Evolutionary conservation across 2,329 filamentous ascomycete species (phyloP), one percentile per base, ranked within the genome.

Genomic region (Ilyonectria destructans): DNA sequence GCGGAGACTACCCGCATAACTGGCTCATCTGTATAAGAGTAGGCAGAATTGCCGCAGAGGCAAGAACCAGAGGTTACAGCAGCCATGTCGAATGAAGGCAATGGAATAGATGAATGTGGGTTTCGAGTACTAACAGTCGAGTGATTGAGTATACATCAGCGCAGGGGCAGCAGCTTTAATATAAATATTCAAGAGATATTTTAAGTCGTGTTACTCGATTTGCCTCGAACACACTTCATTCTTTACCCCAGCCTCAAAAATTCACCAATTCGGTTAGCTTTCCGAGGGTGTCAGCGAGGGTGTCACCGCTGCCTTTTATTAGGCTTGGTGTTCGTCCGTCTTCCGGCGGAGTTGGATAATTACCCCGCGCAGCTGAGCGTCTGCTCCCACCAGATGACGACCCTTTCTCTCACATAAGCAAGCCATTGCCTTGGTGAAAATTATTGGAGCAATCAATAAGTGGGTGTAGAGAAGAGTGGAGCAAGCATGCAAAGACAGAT

Each of bases 11-110:
- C 60, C 60, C 29, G 55, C 29, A 51, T 45, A 35, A 31, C 55
- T 10, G 65, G 65, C 40, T 67, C 65, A n/a, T 56, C 60, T 1
- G 55, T 64, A 17, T 64, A 67, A 2, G 65, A 59, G 48, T 64
- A 67, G 43, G 65, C 13, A 21, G 51, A 64, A 23, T 26, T 52
- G 31, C 60, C 65, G 7, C 65, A 67, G 3, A 67, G 37, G 33
- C 65, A 67, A 31, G 26, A 46, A 9, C 65, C 65, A n/a, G 65
- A 49, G 19, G 12, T 64, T 10, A 13, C 48, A n/a, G 60, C 6
- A n/a, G 60, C 55, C 65, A 67, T 67, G 15, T 12, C 15, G 9
- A 23, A 9, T 40, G 10, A 45, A 35, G 26, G 17, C 6, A 19
- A 43, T 4, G 6, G 15, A n/a, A n/a, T n/a, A 19, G 6, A n/a